Evolutionary conservation across 768 basidiomycete species (phyloP).

Genomic region (Podaxis sp.): DNA sequence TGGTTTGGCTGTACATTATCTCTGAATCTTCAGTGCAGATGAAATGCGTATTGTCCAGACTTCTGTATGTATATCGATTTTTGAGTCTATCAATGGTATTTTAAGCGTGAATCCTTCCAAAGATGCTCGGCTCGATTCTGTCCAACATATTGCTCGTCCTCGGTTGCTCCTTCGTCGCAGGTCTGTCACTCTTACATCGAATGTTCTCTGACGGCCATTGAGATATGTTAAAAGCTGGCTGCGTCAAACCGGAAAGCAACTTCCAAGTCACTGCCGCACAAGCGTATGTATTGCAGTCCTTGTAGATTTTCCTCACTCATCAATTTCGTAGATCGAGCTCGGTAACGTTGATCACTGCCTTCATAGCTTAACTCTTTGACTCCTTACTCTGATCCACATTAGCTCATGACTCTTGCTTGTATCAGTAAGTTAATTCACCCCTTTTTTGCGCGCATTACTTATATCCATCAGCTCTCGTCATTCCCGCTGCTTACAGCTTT

Average conservation of each 20-base stretch:
- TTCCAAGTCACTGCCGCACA: slow-evolving; percentile 89
- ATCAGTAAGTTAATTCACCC: slow-evolving; percentile 56
- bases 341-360: slow-evolving; percentile 27
- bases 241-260: slow-evolving; percentile 59
- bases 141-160: slow-evolving; percentile 90
- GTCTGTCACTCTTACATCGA: slow-evolving; percentile 31
- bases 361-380: neutral
- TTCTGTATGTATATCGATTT: slow-evolving; percentile 49
- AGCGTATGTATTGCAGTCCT: slow-evolving; percentile 51
- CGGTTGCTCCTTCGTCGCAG: slow-evolving; percentile 88
- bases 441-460: neutral
- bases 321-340: slow-evolving; percentile 42
- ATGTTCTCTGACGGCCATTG: neutral
- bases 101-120: slow-evolving; percentile 4
- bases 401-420: slow-evolving; percentile 85
- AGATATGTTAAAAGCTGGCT: slow-evolving; percentile 49
- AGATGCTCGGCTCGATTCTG: slow-evolving; percentile 90
- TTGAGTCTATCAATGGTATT: neutral
- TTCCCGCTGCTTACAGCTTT: slow-evolving; percentile 83
- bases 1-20: slow-evolving; percentile 5
- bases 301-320: slow-evolving; percentile 9
- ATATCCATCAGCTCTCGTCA: slow-evolving; percentile 61
- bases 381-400: neutral
- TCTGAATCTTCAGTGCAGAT: slow-evolving; percentile 37
- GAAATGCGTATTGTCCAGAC: slow-evolving; percentile 91